Conservation (phyloP, 2,329 filamentous ascomycete genomes). For the Pseudocercospora pini-densiflorae region DNA sequence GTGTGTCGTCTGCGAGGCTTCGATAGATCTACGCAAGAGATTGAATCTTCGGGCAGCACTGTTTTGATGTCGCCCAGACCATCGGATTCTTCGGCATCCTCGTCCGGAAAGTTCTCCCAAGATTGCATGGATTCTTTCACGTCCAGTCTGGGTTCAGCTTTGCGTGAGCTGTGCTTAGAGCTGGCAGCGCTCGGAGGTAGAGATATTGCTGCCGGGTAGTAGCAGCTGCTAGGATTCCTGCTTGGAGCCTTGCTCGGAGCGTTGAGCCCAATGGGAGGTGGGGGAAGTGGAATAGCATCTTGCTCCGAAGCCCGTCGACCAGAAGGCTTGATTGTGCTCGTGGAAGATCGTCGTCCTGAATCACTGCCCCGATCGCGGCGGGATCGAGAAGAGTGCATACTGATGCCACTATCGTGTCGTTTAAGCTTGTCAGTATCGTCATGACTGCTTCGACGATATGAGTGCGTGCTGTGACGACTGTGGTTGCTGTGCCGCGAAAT, state of each 20-base stretch:
- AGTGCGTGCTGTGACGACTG: constrained; percentile 16
- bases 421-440: constrained; percentile 29
- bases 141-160: not conserved
- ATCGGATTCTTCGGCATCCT: constrained; percentile 39
- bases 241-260: constrained; percentile 21
- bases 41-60: constrained; percentile 54
- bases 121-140: constrained; percentile 9
- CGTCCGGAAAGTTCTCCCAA: constrained; percentile 28
- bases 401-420: constrained; percentile 37
- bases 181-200: constrained; percentile 24
- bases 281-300: constrained; percentile 20
- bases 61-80: constrained; percentile 49
- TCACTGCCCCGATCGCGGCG: constrained; percentile 27
- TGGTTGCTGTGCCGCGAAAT: constrained; percentile 20
- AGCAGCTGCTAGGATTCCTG: constrained; percentile 23
- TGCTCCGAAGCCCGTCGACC: constrained; percentile 21
- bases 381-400: constrained; percentile 31
- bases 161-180: not conserved
- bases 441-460: constrained; percentile 19
- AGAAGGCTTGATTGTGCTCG: constrained; percentile 37
- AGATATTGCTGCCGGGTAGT: constrained; percentile 33
- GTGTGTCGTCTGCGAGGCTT: constrained; percentile 16
- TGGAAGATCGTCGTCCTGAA: constrained; percentile 30
- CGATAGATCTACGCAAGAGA: constrained; percentile 45
- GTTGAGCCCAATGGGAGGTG: constrained; percentile 15